A percentile compares a stretch with the other conserved stretches of the same genome.
These are phyloP conservation scores for Ceratobasidium sp. DNA, from an alignment of 1,284 basidiomycete genomes.

Conservation along the genomic window DNA sequence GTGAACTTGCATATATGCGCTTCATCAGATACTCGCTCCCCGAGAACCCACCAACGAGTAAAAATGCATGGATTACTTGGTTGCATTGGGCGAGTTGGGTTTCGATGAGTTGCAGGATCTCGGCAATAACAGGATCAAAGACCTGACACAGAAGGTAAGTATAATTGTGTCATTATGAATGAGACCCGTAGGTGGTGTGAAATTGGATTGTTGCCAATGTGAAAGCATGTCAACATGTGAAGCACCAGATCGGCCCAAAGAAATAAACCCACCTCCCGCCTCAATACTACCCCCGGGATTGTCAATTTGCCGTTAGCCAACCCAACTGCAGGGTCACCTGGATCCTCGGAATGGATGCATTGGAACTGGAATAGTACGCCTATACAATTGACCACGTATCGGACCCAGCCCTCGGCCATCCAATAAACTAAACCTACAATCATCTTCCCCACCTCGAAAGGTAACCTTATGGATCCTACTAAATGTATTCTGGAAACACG, in stretches of 20 bases:
- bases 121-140: conserved; percentile 74
- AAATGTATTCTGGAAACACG: conserved; percentile 84
- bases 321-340: conserved; percentile 59
- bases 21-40: conserved; percentile 79
- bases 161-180: too few relatives aligned
- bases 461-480: conserved; percentile 81
- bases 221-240: too few relatives aligned
- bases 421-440: conserved; percentile 61
- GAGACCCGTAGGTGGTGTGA: background rate
- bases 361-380: conserved; percentile 78
- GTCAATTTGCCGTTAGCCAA: conserved; percentile 77
- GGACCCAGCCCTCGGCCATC: background rate
- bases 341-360: conserved; percentile 46
- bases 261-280: conserved; percentile 64
- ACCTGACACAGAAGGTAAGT: too few relatives aligned
- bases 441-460: conserved; percentile 73
- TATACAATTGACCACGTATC: conserved; percentile 46
- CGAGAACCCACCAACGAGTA: conserved; percentile 85
- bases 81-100: conserved; percentile 68
- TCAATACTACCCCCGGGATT: conserved; percentile 74
- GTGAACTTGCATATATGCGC: conserved; percentile 70
- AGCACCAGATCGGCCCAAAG: too few relatives aligned
- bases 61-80: conserved; percentile 72
- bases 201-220: background rate
- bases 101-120: conserved; percentile 79